A percentile compares a stretch with the other conserved stretches of the same genome.
Conservation (phyloP, 2,329 filamentous ascomycete species). For the Aspergillus oerlinghausenensis region DNA sequence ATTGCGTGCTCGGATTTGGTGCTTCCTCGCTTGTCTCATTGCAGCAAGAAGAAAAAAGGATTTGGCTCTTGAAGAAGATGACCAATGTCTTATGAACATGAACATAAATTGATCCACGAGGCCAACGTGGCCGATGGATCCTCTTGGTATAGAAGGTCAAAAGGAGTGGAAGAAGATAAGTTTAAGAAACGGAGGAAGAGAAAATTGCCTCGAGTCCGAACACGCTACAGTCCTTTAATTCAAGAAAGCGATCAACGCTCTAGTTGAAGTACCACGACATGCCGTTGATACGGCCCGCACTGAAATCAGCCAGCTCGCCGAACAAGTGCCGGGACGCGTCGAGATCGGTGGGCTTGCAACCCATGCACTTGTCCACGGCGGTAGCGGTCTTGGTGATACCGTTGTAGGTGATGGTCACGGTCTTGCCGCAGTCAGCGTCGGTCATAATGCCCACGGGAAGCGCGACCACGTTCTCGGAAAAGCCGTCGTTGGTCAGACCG, state of each 20-base stretch:
- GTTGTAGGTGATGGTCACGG: slow-evolving; percentile 57
- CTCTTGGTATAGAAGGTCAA: background rate
- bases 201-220: slow-evolving; percentile 15
- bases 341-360: slow-evolving; percentile 54
- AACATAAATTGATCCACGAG: background rate
- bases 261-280: slow-evolving; percentile 41
- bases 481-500: slow-evolving; percentile 57
- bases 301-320: slow-evolving; percentile 40
- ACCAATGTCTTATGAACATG: background rate
- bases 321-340: slow-evolving; percentile 60
- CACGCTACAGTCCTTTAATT: background rate
- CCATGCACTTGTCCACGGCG: slow-evolving; percentile 72
- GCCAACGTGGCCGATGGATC: background rate
- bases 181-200: slow-evolving; percentile 10
- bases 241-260: slow-evolving; percentile 18
- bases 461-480: slow-evolving; percentile 61
- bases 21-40: background rate
- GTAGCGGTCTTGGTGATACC: slow-evolving; percentile 56
- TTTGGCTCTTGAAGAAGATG: background rate
- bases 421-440: slow-evolving; percentile 68
- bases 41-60: background rate
- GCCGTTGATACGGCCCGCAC: slow-evolving; percentile 38
- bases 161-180: slow-evolving; percentile 4
- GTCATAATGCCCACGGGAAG: slow-evolving; percentile 61
- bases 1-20: background rate